A percentile compares a stretch with the other conserved stretches of the same genome.
Conservation (phyloP, 768 basidiomycete genomes). For the Suillus placidus region DNA sequence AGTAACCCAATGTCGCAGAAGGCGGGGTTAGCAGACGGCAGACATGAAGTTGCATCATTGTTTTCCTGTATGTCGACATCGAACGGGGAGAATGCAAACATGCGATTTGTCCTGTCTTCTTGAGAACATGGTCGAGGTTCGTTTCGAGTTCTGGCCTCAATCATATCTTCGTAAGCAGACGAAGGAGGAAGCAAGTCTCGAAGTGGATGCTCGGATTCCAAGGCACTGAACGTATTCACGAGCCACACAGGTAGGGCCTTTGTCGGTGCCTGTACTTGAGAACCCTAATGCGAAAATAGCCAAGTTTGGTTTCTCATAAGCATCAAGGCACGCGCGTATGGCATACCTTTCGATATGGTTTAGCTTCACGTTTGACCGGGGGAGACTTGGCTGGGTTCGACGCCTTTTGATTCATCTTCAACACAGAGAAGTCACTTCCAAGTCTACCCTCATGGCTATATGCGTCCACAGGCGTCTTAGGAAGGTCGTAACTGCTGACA, state of each 20-base stretch:
- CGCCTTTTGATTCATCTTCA: conserved; percentile 40
- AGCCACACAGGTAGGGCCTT: conserved; percentile 59
- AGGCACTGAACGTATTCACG: conserved; percentile 49
- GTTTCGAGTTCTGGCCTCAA: conserved; percentile 2
- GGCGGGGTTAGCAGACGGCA: background rate
- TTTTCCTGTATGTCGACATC: conserved; percentile 10
- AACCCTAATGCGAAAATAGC: conserved; percentile 13
- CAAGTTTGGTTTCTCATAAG: conserved; percentile 16
- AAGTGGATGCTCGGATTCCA: conserved; percentile 40
- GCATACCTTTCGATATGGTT: conserved; percentile 24
- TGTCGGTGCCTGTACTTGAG: conserved; percentile 19
- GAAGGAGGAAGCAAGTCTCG: conserved; percentile 33
- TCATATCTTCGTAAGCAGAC: conserved; percentile 13
- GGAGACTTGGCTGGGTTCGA: background rate
- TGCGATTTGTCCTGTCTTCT: conserved; percentile 1
- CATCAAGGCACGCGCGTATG: conserved; percentile 29
- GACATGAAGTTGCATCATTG: too few relatives aligned
- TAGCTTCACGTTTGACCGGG: background rate
- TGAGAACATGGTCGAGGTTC: conserved; percentile 7
- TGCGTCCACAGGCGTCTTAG: conserved; percentile 45
- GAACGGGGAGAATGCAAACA: conserved; percentile 35
- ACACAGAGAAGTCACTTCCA: conserved; percentile 43
- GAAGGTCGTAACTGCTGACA: conserved; percentile 41
- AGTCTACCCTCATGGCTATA: conserved; percentile 39
- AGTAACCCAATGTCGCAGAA: background rate